Evolutionary conservation across 139 green algal species (phyloP).

Genomic region (Tetradesmus lagerheimii): DNA sequence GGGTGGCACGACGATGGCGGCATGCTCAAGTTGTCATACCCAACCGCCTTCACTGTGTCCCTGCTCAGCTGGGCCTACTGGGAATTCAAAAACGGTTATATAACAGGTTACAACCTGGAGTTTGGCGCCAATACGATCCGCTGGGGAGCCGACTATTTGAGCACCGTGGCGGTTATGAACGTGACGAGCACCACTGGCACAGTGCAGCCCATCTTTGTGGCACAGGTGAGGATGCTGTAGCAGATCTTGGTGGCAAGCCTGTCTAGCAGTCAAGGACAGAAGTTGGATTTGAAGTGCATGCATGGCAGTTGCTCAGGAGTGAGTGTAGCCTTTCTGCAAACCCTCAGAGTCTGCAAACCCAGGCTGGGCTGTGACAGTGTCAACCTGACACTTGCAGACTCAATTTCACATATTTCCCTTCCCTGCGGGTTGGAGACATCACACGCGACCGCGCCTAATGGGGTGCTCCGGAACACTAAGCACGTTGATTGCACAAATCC

Average conservation of each 20-base stretch:
- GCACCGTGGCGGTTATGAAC: slow-evolving; percentile 24
- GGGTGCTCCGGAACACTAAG: too few species aligned
- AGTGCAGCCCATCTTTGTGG: slow-evolving; percentile 30
- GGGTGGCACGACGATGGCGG: slow-evolving; percentile 39
- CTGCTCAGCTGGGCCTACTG: slow-evolving; percentile 45
- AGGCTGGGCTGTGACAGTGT: background rate
- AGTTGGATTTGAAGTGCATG: too few species aligned
- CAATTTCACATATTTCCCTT: too few species aligned
- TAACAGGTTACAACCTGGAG: slow-evolving; percentile 9
- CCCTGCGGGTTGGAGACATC: background rate
- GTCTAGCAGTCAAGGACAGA: too few species aligned
- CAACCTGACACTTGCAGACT: background rate
- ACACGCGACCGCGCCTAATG: background rate
- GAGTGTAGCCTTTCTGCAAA: too few species aligned
- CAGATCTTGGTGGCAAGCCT: too few species aligned
- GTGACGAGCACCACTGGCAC: background rate
- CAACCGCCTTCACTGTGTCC: slow-evolving; percentile 31
- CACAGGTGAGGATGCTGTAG: too few species aligned
- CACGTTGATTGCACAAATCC: too few species aligned
- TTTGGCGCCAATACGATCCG: slow-evolving; percentile 50
- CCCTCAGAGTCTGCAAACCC: too few species aligned
- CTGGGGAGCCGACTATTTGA: slow-evolving; percentile 45
- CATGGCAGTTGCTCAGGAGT: too few species aligned
- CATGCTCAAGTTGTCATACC: slow-evolving; percentile 47
- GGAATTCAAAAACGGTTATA: slow-evolving; percentile 44